Base-by-base conservation (phyloP, 441 rosid species). In the Populus hybrid region DNA sequence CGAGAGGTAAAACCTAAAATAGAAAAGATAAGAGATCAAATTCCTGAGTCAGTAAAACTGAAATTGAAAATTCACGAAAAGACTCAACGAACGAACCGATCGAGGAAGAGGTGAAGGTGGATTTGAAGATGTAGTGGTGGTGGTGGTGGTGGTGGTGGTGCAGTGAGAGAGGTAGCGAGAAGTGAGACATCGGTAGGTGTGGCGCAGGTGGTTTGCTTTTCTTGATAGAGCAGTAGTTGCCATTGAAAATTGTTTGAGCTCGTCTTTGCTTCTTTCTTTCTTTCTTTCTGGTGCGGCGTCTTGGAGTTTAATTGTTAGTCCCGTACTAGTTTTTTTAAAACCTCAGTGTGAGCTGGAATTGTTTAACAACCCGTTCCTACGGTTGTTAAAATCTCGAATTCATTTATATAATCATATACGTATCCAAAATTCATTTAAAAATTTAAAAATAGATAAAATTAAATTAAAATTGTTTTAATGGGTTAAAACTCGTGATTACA, bases 171-270 rank as follows among this genome's bases (percentile, higher is more conserved):
- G 75, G 23, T 81, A 53, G 77, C 64, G 81, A 23, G 83, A 50
- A 66, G 40, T 78, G 26, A 75, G 69, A 46, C 16, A 82, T 6
- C 79, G 68, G 28, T 75, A 85, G 26, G 82, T 26, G 71, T 75
- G 66, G 64, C 86, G 87, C 14, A 91, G 80, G 67, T 71, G 82
- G 30, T 75, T 83, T 21, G 85, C 87, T 2, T 74, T 89, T 80
- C 91, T 88, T 11, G 78, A 77, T 0, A 94, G n/a, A 63, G 84
- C 82, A 67, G 92, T 77, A 64, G 92, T 77, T 71, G 98, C 92
- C 98, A 94, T 91, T 67, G 73, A 38, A 38, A 70, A 8, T 77
- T 8, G 3, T 34, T 11, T 3, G 75, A 24, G 16, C 32, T 30
- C 42, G 71, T 28, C 72, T 63, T 18, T 14, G 36, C 3, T 36